Percentiles rank a stretch among this genome's conserved stretches.
These are phyloP conservation scores for Arxiozyma slooffiae DNA, from an alignment of 1,139 yeast genomes.

Conservation along the genomic window DNA sequence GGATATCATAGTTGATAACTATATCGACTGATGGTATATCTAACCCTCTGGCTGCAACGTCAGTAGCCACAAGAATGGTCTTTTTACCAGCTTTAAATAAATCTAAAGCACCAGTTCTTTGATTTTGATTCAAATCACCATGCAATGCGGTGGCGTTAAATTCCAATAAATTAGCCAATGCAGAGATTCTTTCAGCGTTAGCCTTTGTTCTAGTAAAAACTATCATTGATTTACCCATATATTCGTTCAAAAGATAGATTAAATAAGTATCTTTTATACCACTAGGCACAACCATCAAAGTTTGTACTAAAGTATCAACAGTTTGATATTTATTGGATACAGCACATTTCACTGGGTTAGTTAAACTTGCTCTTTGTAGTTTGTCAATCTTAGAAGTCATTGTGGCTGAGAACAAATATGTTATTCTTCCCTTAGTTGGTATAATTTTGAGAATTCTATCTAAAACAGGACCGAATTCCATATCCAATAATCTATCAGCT, in stretches of 20 bases:
- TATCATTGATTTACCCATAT: slow-evolving; percentile 76
- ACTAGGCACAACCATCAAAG: slow-evolving; percentile 84
- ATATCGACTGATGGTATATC: slow-evolving; percentile 93
- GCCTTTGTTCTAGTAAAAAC: slow-evolving; percentile 93
- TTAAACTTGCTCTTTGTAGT: slow-evolving; percentile 82
- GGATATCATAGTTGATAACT: slow-evolving; percentile 88
- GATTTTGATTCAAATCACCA: slow-evolving; percentile 87
- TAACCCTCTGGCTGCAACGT: slow-evolving; percentile 95
- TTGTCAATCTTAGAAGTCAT: slow-evolving; percentile 93
- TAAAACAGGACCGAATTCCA: slow-evolving; percentile 94
- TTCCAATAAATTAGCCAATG: slow-evolving; percentile 70
- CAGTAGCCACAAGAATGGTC: slow-evolving; percentile 84
- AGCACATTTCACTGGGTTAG: slow-evolving; percentile 83
- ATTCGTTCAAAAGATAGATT: slow-evolving; percentile 72
- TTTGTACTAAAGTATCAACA: slow-evolving; percentile 83
- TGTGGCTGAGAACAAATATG: slow-evolving; percentile 89
- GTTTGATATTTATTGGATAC: slow-evolving; percentile 85
- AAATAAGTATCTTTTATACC: slow-evolving; percentile 85
- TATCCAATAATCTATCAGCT: slow-evolving; percentile 88
- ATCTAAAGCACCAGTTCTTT: slow-evolving; percentile 85
- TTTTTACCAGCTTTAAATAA: slow-evolving; percentile 82
- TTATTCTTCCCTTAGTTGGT: slow-evolving; percentile 62
- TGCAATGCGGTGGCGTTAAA: slow-evolving; percentile 88
- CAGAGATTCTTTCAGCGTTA: slow-evolving; percentile 83
- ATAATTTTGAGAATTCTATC: slow-evolving; percentile 77